These are phyloP conservation scores for Hansenula lynferdii DNA, from an alignment of 1,139 yeast species.

Conservation along the genomic window DNA sequence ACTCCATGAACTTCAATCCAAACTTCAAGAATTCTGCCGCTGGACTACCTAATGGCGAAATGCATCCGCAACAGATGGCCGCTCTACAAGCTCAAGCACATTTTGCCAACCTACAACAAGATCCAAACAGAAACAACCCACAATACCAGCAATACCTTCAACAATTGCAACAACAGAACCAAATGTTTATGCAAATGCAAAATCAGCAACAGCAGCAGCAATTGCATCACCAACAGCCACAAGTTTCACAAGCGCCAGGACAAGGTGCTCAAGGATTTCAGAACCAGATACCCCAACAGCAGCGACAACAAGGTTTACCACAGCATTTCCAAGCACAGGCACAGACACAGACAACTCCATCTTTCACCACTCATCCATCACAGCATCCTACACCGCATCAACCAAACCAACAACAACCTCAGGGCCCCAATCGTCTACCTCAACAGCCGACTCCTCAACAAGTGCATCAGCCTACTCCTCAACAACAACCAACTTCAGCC, in stretches of 20 bases:
- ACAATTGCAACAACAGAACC: conserved; percentile 3
- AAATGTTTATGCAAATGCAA: conserved; percentile 1
- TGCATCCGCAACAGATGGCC: conserved; percentile 16
- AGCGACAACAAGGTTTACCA: conserved; percentile 22
- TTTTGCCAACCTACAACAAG: conserved; percentile 12
- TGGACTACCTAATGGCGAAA: conserved; percentile 2
- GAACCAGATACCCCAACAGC: conserved; percentile 16
- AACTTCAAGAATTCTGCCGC: conserved; percentile 3
- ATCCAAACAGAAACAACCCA: conserved; percentile 18
- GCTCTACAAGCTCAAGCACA: conserved; percentile 15
- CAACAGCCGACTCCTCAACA: conserved; percentile 11
- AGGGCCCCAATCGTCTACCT: background rate
- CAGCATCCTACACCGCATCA: conserved; percentile 10
- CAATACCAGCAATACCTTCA: conserved; percentile 18
- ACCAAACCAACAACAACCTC: conserved; percentile 7
- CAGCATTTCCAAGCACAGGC: conserved; percentile 15
- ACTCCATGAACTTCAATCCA: conserved; percentile 5
- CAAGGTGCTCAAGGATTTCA: conserved; percentile 2
- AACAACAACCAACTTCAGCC: conserved; percentile 5
- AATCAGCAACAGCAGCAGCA: conserved; percentile 11
- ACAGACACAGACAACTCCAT: conserved; percentile 9
- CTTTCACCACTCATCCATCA: conserved; percentile 5
- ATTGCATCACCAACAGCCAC: conserved; percentile 14
- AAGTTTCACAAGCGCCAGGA: background rate
- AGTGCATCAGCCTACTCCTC: conserved; percentile 10